Percentiles rank a stretch among this genome's conserved stretches.
Evolutionary conservation across 257 asterid species (phyloP).

Genomic region (Rehmannia glutinosa): DNA sequence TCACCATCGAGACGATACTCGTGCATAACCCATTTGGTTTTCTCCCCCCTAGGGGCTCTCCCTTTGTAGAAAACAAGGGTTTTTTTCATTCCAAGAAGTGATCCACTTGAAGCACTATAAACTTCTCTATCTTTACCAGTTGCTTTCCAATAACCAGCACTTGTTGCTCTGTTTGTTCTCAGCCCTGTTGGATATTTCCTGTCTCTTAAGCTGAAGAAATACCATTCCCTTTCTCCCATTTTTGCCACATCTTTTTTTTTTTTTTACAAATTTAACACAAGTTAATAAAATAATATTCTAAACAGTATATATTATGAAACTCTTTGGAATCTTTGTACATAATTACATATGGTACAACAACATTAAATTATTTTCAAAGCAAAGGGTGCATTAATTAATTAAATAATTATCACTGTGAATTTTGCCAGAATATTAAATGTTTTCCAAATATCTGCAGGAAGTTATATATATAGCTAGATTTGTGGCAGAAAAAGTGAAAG

Average conservation of each 20-base stretch:
- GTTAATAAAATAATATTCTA: too few species aligned
- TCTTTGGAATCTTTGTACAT: too few species aligned
- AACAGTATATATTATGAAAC: too few species aligned
- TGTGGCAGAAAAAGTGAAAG: constrained; percentile 17
- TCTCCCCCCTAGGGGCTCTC: constrained; percentile 75
- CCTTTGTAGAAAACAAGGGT: constrained; percentile 88
- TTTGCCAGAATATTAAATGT: too few species aligned
- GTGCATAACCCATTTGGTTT: constrained; percentile 94
- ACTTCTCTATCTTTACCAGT: constrained; percentile 76
- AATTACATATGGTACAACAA: too few species aligned
- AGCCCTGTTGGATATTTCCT: constrained; percentile 82
- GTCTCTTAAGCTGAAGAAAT: constrained; percentile 74
- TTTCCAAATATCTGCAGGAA: background rate
- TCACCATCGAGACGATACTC: constrained; percentile 77
- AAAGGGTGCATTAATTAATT: too few species aligned
- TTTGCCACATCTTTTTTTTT: constrained; percentile 64
- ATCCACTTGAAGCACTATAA: constrained; percentile 28
- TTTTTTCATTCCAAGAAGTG: constrained; percentile 77
- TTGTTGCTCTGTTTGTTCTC: constrained; percentile 79
- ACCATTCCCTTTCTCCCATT: constrained; percentile 89
- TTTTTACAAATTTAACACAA: too few species aligned
- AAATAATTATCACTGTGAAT: too few species aligned
- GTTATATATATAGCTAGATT: background rate
- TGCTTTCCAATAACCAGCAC: constrained; percentile 85
- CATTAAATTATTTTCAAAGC: too few species aligned